A percentile compares a stretch with the other conserved stretches of the same genome.
Evolutionary conservation across 306 rosid species (phyloP).

Genomic region (Casuarina cunninghamiana): DNA sequence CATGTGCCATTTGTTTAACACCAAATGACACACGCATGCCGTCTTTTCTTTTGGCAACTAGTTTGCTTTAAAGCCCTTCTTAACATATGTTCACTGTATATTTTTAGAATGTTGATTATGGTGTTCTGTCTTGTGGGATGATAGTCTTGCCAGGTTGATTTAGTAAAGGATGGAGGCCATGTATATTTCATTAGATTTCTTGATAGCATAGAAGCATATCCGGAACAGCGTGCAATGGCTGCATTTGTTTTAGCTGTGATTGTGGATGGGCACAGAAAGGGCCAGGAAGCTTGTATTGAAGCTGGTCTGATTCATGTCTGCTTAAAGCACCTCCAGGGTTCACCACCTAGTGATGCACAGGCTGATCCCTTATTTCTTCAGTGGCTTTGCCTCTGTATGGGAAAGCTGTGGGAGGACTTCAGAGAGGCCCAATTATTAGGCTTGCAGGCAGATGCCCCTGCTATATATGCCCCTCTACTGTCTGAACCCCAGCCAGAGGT

Average conservation of each 20-base stretch:
- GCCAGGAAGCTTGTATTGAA: constrained; percentile 96
- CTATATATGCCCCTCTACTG: constrained; percentile 65
- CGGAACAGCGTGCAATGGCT: constrained; percentile 98
- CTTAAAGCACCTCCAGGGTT: constrained; percentile 86
- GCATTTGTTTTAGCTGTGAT: constrained; percentile 97
- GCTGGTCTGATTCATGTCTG: constrained; percentile 78
- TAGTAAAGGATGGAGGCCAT: constrained; percentile 96
- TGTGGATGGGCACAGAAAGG: constrained; percentile 91
- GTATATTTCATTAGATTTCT: constrained; percentile 90
- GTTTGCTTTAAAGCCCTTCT: constrained; percentile 17
- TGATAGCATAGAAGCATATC: constrained; percentile 89
- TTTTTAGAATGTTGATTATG: not conserved
- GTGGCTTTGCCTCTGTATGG: constrained; percentile 98
- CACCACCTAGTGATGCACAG: constrained; percentile 76
- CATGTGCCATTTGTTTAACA: not conserved
- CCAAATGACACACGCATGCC: no score
- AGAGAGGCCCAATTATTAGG: constrained; percentile 81
- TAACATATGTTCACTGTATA: constrained; percentile 11
- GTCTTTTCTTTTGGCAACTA: not conserved
- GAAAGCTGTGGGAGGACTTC: constrained; percentile 94
- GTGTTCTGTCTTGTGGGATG: constrained; percentile 36
- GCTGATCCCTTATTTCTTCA: constrained; percentile 95
- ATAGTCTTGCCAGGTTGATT: constrained; percentile 98
- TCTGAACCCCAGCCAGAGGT: constrained; percentile 96
- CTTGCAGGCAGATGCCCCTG: constrained; percentile 78